Conservation (phyloP, 2,329 filamentous ascomycete species). For the Calonectria pteridis region DNA sequence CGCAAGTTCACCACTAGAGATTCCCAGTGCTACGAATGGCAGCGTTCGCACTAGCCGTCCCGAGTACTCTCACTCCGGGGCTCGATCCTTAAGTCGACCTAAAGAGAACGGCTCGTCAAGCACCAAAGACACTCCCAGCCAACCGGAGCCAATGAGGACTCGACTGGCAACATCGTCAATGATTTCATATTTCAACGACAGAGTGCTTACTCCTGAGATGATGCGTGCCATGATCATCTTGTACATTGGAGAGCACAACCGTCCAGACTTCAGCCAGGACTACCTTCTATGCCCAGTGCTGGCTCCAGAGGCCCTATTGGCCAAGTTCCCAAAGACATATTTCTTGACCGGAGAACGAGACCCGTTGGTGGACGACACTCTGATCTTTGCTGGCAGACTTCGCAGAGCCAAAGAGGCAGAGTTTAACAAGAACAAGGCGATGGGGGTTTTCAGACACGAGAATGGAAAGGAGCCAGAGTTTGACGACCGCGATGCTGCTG, state of each 20-base stretch:
- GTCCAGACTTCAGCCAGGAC: conserved; percentile 92
- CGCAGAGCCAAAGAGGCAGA: conserved; percentile 78
- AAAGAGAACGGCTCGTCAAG: conserved; percentile 33
- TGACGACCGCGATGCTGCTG: conserved; percentile 62
- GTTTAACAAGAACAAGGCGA: conserved; percentile 25
- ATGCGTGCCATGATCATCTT: conserved; percentile 99
- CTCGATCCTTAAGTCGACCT: conserved; percentile 46
- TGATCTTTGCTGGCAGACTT: conserved; percentile 93
- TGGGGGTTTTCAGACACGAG: conserved; percentile 19
- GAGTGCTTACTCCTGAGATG: conserved; percentile 95
- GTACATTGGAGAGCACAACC: conserved; percentile 93
- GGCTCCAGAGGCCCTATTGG: conserved; percentile 85
- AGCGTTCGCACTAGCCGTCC: conserved; percentile 55
- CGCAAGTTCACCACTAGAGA: conserved; percentile 24
- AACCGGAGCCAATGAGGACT: conserved; percentile 75
- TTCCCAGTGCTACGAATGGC: conserved; percentile 23
- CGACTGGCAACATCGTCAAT: conserved; percentile 96
- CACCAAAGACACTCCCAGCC: conserved; percentile 59
- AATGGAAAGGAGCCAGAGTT: conserved; percentile 47
- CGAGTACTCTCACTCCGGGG: conserved; percentile 64
- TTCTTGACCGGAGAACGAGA: conserved; percentile 96
- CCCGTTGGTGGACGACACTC: conserved; percentile 94
- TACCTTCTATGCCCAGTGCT: conserved; percentile 91
- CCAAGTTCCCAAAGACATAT: conserved; percentile 92
- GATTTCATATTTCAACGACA: conserved; percentile 98